Conservation (phyloP, 257 asterid species). For the Nicotiana obtusifolia region DNA sequence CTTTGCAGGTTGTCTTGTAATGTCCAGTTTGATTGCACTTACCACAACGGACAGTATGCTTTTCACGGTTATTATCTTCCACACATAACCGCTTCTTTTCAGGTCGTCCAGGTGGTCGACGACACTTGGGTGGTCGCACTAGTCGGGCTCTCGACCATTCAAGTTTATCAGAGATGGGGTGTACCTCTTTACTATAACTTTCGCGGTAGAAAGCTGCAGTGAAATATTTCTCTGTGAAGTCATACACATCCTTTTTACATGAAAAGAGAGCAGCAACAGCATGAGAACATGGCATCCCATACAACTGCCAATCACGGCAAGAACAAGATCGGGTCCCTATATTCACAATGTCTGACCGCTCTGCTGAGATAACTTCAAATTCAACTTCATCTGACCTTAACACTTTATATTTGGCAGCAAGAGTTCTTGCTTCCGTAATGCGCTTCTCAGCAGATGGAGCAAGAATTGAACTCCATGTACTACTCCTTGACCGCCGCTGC, state of each 20-base stretch:
- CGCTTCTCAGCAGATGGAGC: conserved; percentile 60
- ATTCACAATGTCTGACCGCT: conserved; percentile 59
- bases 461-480: conserved; percentile 55
- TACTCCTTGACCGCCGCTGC: conserved; percentile 37
- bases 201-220: conserved; percentile 39
- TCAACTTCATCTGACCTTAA: conserved; percentile 70
- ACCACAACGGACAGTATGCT: conserved; percentile 66
- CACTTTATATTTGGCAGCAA: conserved; percentile 50
- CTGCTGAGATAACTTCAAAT: conserved; percentile 64
- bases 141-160: conserved; percentile 43
- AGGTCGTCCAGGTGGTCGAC: conserved; percentile 72
- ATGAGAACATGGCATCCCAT: conserved; percentile 70
- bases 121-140: conserved; percentile 65
- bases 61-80: conserved; percentile 60
- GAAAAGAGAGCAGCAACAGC: conserved; percentile 60
- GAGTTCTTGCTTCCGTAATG: conserved; percentile 38
- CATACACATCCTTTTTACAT: conserved; percentile 48
- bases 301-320: conserved; percentile 69
- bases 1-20: conserved; percentile 70
- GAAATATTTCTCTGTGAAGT: conserved; percentile 42
- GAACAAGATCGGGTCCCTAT: conserved; percentile 47
- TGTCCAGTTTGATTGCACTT: conserved; percentile 69
- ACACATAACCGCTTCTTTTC: conserved; percentile 63
- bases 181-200: conserved; percentile 41
- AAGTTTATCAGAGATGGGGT: conserved; percentile 41